A percentile compares a stretch with the other conserved stretches of the same genome.
phyloP scores from a whole-genome alignment of 805 yeast genomes.

The Tetrapisispora taiwanensis region DNA sequence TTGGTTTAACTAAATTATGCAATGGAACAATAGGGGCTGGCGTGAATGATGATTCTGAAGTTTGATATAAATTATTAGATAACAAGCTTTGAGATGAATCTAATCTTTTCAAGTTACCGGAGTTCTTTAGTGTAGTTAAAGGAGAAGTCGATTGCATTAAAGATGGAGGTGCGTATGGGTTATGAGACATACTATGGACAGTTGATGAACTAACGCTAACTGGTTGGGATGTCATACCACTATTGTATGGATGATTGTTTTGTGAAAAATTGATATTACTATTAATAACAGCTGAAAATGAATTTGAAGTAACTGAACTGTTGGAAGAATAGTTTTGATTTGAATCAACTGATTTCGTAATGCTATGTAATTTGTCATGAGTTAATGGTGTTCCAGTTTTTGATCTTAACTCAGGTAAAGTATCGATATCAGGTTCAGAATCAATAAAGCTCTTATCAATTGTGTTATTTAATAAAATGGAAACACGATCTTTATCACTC shows the following conservation, averaged over 20 bases:
- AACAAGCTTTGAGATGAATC: background rate
- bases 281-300: background rate
- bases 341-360: background rate
- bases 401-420: background rate
- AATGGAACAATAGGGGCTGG: constrained; percentile 10
- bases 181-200: background rate
- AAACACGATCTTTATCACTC: constrained; percentile 67
- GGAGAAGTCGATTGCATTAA: background rate
- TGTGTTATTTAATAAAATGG: constrained; percentile 45
- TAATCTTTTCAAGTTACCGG: background rate
- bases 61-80: background rate
- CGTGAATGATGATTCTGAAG: background rate
- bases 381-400: background rate
- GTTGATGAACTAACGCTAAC: background rate
- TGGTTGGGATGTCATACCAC: background rate
- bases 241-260: background rate
- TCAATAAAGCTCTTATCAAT: constrained; percentile 1
- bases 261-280: background rate
- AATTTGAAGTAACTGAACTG: constrained; percentile 1
- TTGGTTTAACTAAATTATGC: constrained; percentile 23
- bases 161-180: constrained; percentile 1
- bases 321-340: background rate
- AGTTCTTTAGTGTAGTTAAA: background rate
- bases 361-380: background rate
- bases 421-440: background rate